phyloP scores from a whole-genome alignment of 306 rosid species.

The Vigna unguiculata region DNA sequence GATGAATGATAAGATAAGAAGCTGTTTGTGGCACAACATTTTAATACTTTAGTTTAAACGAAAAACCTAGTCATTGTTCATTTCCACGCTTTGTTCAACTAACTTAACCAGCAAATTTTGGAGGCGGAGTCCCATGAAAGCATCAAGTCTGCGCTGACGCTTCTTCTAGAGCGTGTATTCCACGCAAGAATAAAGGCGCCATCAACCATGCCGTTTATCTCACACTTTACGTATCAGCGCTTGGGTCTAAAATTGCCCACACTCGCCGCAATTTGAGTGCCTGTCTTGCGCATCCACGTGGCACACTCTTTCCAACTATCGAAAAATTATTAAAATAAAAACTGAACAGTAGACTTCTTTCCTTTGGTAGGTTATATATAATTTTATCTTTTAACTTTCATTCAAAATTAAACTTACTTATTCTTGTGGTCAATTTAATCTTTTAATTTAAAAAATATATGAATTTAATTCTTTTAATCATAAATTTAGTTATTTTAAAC shows the following conservation, averaged over 20 bases:
- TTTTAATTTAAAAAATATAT: no score
- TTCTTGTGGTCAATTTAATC: no score
- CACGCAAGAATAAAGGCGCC: neutral
- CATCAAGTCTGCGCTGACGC: neutral
- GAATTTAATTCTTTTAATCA: no score
- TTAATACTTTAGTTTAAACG: no score
- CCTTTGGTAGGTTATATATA: no score
- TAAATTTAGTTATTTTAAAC: no score
- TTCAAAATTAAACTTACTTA: no score
- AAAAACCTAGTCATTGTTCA: no score
- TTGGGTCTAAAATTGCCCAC: conserved; percentile 39
- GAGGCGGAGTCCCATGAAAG: neutral
- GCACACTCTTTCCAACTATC: no score
- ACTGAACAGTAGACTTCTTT: no score
- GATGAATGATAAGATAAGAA: neutral
- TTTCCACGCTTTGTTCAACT: conserved; percentile 36
- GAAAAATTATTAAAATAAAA: no score
- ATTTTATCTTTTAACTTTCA: no score
- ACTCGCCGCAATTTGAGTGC: conserved; percentile 59
- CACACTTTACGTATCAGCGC: neutral
- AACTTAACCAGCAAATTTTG: conserved; percentile 44
- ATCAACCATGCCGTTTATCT: neutral
- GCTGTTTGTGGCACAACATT: neutral
- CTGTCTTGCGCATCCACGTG: conserved; percentile 44
- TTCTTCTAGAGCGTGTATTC: neutral